Conservation (phyloP, 139 green algal genomes). For the Desmodesmus armatus region DNA sequence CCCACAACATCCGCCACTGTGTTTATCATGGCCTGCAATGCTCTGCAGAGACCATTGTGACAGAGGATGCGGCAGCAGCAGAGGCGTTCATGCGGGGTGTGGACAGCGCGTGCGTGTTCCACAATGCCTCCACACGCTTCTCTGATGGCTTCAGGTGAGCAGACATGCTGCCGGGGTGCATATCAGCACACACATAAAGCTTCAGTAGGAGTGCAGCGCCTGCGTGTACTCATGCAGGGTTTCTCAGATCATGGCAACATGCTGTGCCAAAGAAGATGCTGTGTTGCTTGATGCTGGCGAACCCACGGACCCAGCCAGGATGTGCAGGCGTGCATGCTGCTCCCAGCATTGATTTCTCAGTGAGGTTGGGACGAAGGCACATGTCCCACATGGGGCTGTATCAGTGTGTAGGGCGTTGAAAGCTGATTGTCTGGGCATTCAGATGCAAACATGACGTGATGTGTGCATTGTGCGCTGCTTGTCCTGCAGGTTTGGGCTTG, state of each 20-base stretch:
- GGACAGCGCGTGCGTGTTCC: conserved; percentile 95
- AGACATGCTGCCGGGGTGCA: no score
- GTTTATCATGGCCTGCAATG: no score
- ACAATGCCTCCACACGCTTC: conserved; percentile 97
- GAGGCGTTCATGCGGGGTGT: conserved; percentile 91
- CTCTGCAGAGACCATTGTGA: conserved; percentile 89
- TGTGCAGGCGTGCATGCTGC: background rate
- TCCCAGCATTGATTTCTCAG: background rate
- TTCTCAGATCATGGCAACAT: no score
- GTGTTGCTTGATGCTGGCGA: background rate
- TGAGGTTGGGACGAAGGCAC: background rate
- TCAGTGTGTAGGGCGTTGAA: no score
- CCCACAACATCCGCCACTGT: no score
- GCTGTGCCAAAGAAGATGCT: background rate
- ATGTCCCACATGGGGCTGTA: no score
- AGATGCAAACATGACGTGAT: background rate
- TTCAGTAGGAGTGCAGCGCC: no score
- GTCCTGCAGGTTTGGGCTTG: conserved; percentile 87
- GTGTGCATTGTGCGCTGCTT: background rate
- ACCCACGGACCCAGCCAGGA: background rate
- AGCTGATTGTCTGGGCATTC: no score
- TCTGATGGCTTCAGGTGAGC: conserved; percentile 96
- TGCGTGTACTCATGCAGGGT: no score
- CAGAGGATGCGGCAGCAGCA: conserved; percentile 73
- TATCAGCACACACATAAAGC: no score